These are phyloP conservation scores for Prinsepia uniflora DNA, from an alignment of 306 rosid species.

Conservation along the genomic window DNA sequence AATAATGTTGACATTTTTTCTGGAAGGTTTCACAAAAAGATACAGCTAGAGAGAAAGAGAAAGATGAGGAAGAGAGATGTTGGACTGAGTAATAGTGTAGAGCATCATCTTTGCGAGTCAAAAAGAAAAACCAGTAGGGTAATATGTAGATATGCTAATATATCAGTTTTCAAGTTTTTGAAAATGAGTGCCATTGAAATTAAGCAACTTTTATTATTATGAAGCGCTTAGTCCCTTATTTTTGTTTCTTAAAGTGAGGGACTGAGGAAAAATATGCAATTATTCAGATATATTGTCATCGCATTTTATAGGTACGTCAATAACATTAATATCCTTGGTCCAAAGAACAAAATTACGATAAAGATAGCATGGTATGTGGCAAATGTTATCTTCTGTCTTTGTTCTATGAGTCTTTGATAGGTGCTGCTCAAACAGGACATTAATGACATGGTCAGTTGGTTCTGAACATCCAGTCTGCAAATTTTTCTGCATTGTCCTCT, in stretches of 20 bases:
- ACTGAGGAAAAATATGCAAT: too few relatives aligned
- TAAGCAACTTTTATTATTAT: too few relatives aligned
- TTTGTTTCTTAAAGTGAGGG: too few relatives aligned
- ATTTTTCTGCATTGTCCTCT: neutral
- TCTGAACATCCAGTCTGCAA: neutral
- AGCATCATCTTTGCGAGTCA: neutral
- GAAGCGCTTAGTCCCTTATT: too few relatives aligned
- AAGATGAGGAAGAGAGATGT: neutral
- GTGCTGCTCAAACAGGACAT: too few relatives aligned
- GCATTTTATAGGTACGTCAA: too few relatives aligned
- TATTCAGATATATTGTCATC: too few relatives aligned
- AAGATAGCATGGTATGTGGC: too few relatives aligned
- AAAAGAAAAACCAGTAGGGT: neutral
- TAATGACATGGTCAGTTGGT: neutral
- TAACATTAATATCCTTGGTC: too few relatives aligned
- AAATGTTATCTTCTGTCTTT: too few relatives aligned
- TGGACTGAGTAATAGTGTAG: neutral
- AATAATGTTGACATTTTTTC: neutral
- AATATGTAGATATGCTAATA: neutral
- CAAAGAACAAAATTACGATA: too few relatives aligned
- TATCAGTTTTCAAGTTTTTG: neutral
- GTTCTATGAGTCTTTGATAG: too few relatives aligned
- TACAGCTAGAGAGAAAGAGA: neutral
- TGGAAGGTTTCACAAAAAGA: neutral
- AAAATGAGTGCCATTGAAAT: neutral